Evolutionary conservation across 1,139 yeast genomes (phyloP), one percentile per base, ranked within the genome.

Genomic region (Protomyces inouyei): DNA sequence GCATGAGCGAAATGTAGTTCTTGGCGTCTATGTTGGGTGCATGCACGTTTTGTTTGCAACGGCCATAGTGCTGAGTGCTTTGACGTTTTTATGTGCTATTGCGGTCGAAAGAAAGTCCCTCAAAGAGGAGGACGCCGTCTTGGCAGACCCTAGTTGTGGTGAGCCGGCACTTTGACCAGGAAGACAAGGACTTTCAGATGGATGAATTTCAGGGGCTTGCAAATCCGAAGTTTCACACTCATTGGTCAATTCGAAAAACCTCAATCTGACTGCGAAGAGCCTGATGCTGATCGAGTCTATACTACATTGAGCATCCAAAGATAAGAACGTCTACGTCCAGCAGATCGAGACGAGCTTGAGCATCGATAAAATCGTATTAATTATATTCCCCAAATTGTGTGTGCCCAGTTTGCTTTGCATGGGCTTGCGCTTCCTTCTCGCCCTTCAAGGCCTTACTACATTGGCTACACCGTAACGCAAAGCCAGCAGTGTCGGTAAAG

Each of bases 391-490:
- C 89, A 74, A 87, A 87, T 61, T 80, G 80, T 38, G 74, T 76
- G 72, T 88, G 95, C 1, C 86, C 87, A 0, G 87, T 84, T 6
- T 75, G 73, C 67, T 80, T 79, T 3, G 93, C 92, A 75, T 88
- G 95, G 68, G 79, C 78, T 6, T 83, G 78, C 0, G 89, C 91
- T 6, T 85, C 87, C 68, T 78, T 80, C 72, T 87, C 92, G 2
- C 95, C 93, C 2, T 79, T 78, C 55, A 87, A 74, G 0, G 79
- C 73, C 43, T 73, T 72, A 36, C 82, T 80, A 72, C 95, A 88
- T 3, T 76, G 78, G 53, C 82, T 77, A 71, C 93, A 88, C 64
- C 83, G 76, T 25, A 87, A 79, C 45, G 82, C 74, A 70, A 86
- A 86, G 0, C 78, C 80, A 9, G 84, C 80, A 0, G 91, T 85